phyloP scores from a whole-genome alignment of 1,284 basidiomycete genomes.

The Schizopora paradoxa region DNA sequence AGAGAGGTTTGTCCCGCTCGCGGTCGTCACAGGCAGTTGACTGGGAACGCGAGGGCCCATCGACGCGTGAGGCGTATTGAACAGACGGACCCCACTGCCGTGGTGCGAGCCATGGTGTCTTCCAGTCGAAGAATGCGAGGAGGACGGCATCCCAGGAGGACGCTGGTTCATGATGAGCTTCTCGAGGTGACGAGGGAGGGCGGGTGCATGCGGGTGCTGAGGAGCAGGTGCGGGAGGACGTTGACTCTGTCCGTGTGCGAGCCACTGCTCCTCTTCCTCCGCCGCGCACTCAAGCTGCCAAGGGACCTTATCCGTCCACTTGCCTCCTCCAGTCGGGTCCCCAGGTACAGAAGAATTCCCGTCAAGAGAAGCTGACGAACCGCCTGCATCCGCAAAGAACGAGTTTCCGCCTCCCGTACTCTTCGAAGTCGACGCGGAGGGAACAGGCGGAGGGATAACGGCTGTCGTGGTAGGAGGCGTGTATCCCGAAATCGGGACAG shows the following conservation, averaged over 20 bases:
- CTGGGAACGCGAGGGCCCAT: too few species aligned
- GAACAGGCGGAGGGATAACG: slow-evolving; percentile 13
- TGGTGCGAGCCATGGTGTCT: slow-evolving; percentile 4
- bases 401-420: slow-evolving; percentile 30
- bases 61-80: too few species aligned
- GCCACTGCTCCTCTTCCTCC: slow-evolving; percentile 77
- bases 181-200: slow-evolving; percentile 86
- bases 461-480: slow-evolving; percentile 26
- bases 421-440: slow-evolving; percentile 31
- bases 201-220: slow-evolving; percentile 79
- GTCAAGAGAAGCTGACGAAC: not conserved
- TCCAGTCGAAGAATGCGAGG: slow-evolving; percentile 16
- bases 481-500: slow-evolving; percentile 40
- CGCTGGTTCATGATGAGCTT: slow-evolving; percentile 86
- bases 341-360: too few species aligned
- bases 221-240: slow-evolving; percentile 48
- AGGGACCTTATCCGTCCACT: slow-evolving; percentile 77
- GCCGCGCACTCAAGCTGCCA: slow-evolving; percentile 71
- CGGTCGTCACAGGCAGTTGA: slow-evolving; percentile 37
- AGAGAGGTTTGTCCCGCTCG: slow-evolving; percentile 38
- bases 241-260: slow-evolving; percentile 41
- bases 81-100: not conserved
- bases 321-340: slow-evolving; percentile 30
- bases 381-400: slow-evolving; percentile 17
- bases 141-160: slow-evolving; percentile 20